These are phyloP conservation scores for Alternaria postmessia DNA, from an alignment of 2,329 filamentous ascomycete genomes.

Conservation along the genomic window DNA sequence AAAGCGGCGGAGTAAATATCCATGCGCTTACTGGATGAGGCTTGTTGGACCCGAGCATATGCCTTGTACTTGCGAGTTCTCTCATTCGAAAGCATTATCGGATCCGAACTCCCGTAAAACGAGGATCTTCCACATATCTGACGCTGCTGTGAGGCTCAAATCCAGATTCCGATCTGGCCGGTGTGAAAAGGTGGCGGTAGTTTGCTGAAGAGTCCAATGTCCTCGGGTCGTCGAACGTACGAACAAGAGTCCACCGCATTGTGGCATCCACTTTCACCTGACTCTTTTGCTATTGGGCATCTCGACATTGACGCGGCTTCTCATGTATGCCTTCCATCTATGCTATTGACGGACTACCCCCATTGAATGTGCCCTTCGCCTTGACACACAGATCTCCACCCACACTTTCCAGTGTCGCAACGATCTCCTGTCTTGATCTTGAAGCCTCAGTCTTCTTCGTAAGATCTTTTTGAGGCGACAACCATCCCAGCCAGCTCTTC, in stretches of 20 bases:
- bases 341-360: background rate
- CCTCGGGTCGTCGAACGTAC: background rate
- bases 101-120: too few relatives aligned
- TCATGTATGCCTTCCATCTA: background rate
- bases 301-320: background rate
- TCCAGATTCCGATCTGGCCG: too few relatives aligned
- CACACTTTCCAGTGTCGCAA: conserved; percentile 62
- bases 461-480: conserved; percentile 47
- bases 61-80: too few relatives aligned
- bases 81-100: too few relatives aligned
- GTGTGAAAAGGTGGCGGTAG: background rate
- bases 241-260: background rate
- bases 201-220: background rate
- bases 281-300: conserved; percentile 5
- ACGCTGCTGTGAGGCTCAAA: too few relatives aligned
- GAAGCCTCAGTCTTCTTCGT: conserved; percentile 54
- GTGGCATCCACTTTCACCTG: background rate
- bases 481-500: conserved; percentile 41
- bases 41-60: too few relatives aligned
- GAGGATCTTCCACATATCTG: too few relatives aligned
- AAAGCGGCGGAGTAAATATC: too few relatives aligned
- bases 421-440: conserved; percentile 54
- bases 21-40: too few relatives aligned
- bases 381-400: conserved; percentile 62
- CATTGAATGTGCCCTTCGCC: conserved; percentile 9